A percentile compares a stretch with the other conserved stretches of the same genome.
These are phyloP conservation scores for Ganoderma sinense DNA, from an alignment of 1,284 basidiomycete species.

Conservation along the genomic window DNA sequence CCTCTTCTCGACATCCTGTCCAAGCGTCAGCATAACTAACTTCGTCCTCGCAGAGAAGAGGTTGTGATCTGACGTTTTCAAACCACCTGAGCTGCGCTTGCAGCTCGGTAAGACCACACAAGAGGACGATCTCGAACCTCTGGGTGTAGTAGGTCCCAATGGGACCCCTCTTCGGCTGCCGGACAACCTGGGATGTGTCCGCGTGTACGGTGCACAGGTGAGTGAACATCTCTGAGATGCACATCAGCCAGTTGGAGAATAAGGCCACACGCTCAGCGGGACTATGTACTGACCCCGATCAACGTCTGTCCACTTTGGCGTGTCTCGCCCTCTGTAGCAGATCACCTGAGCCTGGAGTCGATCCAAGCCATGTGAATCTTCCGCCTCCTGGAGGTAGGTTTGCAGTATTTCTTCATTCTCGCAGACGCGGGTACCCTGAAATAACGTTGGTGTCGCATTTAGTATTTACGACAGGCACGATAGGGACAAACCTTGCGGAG, in stretches of 20 bases:
- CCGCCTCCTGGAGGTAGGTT: conserved; percentile 44
- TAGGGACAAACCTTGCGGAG: conserved; percentile 40
- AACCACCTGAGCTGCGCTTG: conserved; percentile 55
- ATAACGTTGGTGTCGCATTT: not conserved
- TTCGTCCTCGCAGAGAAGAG: too few relatives aligned
- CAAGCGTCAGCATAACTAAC: not conserved
- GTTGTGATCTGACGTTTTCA: conserved; percentile 42
- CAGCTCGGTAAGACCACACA: conserved; percentile 56
- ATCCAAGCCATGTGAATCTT: conserved; percentile 35
- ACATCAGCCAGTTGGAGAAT: not conserved
- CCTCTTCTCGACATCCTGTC: conserved; percentile 10
- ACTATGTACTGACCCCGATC: conserved; percentile 47
- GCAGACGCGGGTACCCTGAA: conserved; percentile 43
- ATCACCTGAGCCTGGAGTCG: conserved; percentile 40
- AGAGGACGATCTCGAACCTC: conserved; percentile 54
- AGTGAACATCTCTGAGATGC: conserved; percentile 47
- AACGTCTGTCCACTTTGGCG: conserved; percentile 53
- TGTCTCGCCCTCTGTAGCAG: conserved; percentile 49
- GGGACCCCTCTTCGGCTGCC: conserved; percentile 29
- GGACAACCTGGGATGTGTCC: conserved; percentile 44
- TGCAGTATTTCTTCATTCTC: conserved; percentile 51
- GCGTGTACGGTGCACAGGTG: conserved; percentile 53
- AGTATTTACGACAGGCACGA: not conserved
- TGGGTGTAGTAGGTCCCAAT: conserved; percentile 45
- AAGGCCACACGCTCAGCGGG: not conserved